Base-by-base conservation (phyloP, 2,329 filamentous ascomycete species). In the Diaporthe citri region DNA sequence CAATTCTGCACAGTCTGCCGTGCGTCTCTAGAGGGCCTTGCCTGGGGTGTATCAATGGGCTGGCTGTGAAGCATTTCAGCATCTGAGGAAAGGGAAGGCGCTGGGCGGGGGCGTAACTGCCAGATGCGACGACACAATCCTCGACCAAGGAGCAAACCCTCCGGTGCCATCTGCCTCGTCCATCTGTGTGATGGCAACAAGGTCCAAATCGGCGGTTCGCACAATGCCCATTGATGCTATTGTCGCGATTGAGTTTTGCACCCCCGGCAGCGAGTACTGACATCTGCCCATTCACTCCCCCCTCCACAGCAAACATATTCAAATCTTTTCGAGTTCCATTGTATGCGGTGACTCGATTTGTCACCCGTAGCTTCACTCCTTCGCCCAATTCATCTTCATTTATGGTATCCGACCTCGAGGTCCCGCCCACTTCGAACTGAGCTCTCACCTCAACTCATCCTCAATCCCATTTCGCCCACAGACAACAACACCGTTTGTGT, bases 31-130 rank as follows among this genome's bases (percentile, higher is more conserved):
- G 31, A 20, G 46, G 25, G 20, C 13, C 17, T 34, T 31, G n/a
- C 31, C 22, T n/a, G 34, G 7, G 41, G 28, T 25, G 43, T 36
- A 31, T 22, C 20, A 67, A 39, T 25, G 28, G 31, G 28, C 62
- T n/a, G 43, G 41, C 41, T 46, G 41, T n/a, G 60, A 62, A 46
- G 60, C 41, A 46, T 34, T 39, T 39, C 28, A 25, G 13, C 28
- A 15, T 34, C 43, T n/a, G 20, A 51, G n/a, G 22, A 25, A 10
- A 5, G 15, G 62, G 64, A 67, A 67, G 46, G 64, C 15, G 43
- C 64, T 67, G 64, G 46, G 64, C 64, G 46, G 31, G 31, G 52
- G 64, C 34, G 64, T 36, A 36, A 15, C 13, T 67, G 64, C 62
- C 64, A 67, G 64, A 8, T 39, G 64, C 22, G 57, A 60, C 6